Conservation (phyloP, 257 asterid species). For the Osmanthus fragrans region DNA sequence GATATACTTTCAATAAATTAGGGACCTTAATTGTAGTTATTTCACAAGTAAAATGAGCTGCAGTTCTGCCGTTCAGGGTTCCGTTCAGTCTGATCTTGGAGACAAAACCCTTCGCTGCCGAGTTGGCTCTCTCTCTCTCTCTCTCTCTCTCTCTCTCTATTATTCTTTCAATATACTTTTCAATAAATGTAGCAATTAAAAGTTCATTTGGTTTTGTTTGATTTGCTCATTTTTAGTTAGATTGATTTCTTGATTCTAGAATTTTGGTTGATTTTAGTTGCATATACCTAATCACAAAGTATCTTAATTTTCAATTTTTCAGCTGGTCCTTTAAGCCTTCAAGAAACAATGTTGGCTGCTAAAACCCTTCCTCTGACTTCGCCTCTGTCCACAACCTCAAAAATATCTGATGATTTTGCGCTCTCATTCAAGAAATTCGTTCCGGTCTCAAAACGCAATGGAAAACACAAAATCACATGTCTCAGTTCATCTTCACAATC, state of each 20-base stretch:
- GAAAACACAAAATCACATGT: conserved; percentile 27
- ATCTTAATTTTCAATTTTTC: not conserved
- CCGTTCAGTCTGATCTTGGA: not conserved
- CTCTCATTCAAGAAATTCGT: conserved; percentile 21
- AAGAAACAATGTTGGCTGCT: conserved; percentile 49
- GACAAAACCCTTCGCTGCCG: not conserved
- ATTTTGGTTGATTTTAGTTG: not conserved
- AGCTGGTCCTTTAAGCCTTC: conserved; percentile 10
- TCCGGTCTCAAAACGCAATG: conserved; percentile 22
- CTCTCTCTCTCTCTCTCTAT: not conserved
- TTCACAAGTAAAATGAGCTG: too few relatives aligned
- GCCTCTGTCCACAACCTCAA: conserved; percentile 20
- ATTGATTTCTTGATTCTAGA: not conserved
- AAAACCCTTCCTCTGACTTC: conserved; percentile 43
- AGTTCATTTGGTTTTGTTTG: not conserved
- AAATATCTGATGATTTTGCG: conserved; percentile 26
- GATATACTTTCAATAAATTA: not conserved
- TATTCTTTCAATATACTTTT: not conserved
- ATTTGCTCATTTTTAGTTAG: not conserved
- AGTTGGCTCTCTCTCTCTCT: not conserved
- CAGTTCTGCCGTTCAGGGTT: not conserved
- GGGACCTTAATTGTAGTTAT: not conserved
- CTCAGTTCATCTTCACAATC: conserved; percentile 47
- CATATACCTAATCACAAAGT: not conserved
- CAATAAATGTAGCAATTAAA: not conserved